Conservation (phyloP, 2,329 filamentous ascomycete genomes). For the Monosporascus ibericus region DNA sequence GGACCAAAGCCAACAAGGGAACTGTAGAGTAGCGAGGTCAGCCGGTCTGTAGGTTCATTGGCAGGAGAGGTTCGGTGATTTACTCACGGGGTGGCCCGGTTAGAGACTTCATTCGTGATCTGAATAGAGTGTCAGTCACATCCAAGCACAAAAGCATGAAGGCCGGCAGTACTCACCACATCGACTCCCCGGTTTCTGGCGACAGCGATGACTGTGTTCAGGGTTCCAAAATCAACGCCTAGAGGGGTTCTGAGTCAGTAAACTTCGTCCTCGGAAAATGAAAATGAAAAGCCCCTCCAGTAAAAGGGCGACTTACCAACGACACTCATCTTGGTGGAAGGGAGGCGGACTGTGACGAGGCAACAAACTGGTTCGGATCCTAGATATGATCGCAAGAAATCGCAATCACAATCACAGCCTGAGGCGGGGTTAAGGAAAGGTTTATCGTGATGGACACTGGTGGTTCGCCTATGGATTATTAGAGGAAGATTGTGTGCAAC, state of each 20-base stretch:
- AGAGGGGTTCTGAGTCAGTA: conserved; percentile 3
- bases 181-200: conserved; percentile 98
- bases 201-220: conserved; percentile 96
- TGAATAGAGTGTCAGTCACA: conserved; percentile 31
- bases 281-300: not conserved
- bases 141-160: conserved; percentile 1
- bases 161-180: conserved; percentile 65
- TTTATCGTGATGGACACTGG: not conserved
- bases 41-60: conserved; percentile 1
- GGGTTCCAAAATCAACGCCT: conserved; percentile 91
- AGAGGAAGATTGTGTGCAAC: not conserved
- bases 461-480: not conserved
- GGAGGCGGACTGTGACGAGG: conserved; percentile 8
- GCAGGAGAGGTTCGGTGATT: conserved; percentile 6
- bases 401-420: not conserved
- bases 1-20: conserved; percentile 92
- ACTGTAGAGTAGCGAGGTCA: conserved; percentile 39
- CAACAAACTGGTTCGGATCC: conserved; percentile 10
- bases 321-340: conserved; percentile 45
- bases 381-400: not conserved
- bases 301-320: conserved; percentile 36
- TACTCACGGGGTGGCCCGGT: conserved; percentile 93
- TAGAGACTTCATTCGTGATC: conserved; percentile 99
- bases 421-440: not conserved
- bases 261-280: not conserved